Evolutionary conservation across 2,329 filamentous ascomycete species (phyloP).

Genomic region (Diaporthe citriasiana): DNA sequence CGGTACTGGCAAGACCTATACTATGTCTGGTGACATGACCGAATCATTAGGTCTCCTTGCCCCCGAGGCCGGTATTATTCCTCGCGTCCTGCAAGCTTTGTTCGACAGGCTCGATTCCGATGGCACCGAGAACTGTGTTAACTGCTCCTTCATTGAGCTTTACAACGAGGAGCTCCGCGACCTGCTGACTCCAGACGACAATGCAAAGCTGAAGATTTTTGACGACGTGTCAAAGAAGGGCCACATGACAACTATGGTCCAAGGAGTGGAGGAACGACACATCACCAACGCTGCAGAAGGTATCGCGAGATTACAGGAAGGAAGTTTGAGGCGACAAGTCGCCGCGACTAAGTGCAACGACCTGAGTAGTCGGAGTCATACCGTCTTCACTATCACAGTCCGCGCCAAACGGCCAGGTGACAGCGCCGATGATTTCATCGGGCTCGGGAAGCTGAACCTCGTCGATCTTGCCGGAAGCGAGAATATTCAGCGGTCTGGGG

Average conservation of each 20-base stretch:
- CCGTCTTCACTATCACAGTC: constrained; percentile 95
- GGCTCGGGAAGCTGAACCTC: constrained; percentile 93
- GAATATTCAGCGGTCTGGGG: constrained; percentile 96
- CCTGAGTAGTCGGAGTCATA: constrained; percentile 95
- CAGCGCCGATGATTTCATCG: constrained; percentile 89
- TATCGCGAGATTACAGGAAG: constrained; percentile 88
- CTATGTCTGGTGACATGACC: constrained; percentile 98
- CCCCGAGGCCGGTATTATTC: constrained; percentile 95
- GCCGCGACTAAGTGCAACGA: constrained; percentile 99
- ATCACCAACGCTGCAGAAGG: constrained; percentile 88
- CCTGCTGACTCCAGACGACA: constrained; percentile 85
- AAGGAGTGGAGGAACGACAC: constrained; percentile 97
- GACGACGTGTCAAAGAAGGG: constrained; percentile 91
- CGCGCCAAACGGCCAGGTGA: constrained; percentile 87
- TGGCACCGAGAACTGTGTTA: constrained; percentile 87
- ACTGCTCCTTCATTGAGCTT: constrained; percentile 98
- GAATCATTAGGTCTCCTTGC: constrained; percentile 88
- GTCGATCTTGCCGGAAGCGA: constrained; percentile 98
- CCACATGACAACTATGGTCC: constrained; percentile 87
- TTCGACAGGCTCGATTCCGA: constrained; percentile 88
- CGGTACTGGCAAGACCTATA: constrained; percentile 98
- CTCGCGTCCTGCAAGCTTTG: constrained; percentile 86
- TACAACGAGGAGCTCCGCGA: constrained; percentile 99
- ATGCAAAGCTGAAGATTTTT: constrained; percentile 91
- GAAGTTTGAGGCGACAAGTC: constrained; percentile 96